Percentiles rank a stretch among this genome's conserved stretches.
Evolutionary conservation across 495 filamentous ascomycete species (phyloP).

Genomic region (Lasiosphaeria ovina): DNA sequence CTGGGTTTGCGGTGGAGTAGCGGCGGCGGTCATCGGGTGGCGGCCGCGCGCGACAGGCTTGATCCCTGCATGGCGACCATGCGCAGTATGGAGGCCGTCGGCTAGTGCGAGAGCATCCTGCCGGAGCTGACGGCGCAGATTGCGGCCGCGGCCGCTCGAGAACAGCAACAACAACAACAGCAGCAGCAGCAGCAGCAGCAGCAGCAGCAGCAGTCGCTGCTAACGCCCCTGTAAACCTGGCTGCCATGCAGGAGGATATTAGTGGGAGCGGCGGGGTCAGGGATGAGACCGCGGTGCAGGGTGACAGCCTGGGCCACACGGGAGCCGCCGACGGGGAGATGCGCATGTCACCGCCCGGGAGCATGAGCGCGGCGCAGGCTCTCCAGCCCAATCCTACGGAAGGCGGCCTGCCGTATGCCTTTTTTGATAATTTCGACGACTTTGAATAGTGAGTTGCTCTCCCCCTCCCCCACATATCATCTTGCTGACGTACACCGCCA

Average conservation of each 20-base stretch:
- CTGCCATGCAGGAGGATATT: too few species aligned
- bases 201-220: too few species aligned
- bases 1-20: constrained; percentile 1
- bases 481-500: background rate
- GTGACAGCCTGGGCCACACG: too few species aligned
- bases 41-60: background rate
- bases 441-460: constrained; percentile 1
- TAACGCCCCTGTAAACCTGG: too few species aligned
- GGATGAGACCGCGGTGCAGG: too few species aligned
- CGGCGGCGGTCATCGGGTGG: background rate
- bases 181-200: too few species aligned
- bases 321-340: too few species aligned
- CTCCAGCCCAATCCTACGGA: background rate
- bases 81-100: constrained; percentile 10
- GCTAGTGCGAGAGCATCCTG: constrained; percentile 11
- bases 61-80: constrained; percentile 8
- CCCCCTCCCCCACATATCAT: background rate
- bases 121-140: constrained; percentile 14
- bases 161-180: background rate
- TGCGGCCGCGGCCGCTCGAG: background rate
- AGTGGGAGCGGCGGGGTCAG: too few species aligned
- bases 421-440: constrained; percentile 9
- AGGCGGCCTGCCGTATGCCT: constrained; percentile 1
- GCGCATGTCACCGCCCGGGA: too few species aligned
- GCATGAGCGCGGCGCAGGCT: background rate